Percentiles rank a stretch among this genome's conserved stretches.
phyloP scores from a whole-genome alignment of 192 early-diverging fungal genomes.

The Gigaspora rosea region DNA sequence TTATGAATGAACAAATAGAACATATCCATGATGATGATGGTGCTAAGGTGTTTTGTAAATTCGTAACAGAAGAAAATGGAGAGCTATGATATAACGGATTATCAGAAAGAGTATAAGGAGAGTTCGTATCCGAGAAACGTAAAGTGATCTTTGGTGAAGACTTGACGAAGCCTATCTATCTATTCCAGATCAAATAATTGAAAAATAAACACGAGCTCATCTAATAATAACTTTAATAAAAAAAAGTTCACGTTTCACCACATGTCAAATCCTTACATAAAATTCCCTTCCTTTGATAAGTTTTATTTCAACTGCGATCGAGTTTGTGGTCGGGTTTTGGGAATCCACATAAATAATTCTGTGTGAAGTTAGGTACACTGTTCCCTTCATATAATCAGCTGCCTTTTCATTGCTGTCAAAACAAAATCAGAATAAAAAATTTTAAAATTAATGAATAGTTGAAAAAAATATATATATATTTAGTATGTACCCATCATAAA shows the following conservation, averaged over 20 bases:
- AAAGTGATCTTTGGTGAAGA: slow-evolving; percentile 56
- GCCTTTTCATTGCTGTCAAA: slow-evolving; percentile 56
- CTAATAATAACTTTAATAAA: not conserved
- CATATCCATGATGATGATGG: slow-evolving; percentile 50
- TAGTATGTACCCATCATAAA: slow-evolving; percentile 64
- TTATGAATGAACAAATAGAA: slow-evolving; percentile 49
- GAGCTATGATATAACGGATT: slow-evolving; percentile 14
- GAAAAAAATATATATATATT: not conserved
- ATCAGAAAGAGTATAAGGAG: not conserved
- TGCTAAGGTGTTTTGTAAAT: slow-evolving; percentile 28
- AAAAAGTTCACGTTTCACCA: not conserved
- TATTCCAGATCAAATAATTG: slow-evolving; percentile 1
- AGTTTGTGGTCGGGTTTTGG: slow-evolving; percentile 53
- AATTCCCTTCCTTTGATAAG: slow-evolving; percentile 46
- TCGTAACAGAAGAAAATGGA: slow-evolving; percentile 25
- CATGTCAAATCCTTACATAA: slow-evolving; percentile 43
- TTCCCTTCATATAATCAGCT: slow-evolving; percentile 70
- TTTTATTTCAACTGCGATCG: slow-evolving; percentile 55
- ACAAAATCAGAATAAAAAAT: not conserved
- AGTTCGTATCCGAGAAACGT: slow-evolving; percentile 10
- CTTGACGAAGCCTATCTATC: slow-evolving; percentile 55
- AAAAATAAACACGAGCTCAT: not conserved
- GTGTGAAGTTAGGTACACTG: slow-evolving; percentile 71
- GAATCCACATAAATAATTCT: slow-evolving; percentile 82
- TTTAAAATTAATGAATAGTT: slow-evolving; percentile 12